Conservation (phyloP, 1,284 basidiomycete species). For the Microbotryomycetes sp. region DNA sequence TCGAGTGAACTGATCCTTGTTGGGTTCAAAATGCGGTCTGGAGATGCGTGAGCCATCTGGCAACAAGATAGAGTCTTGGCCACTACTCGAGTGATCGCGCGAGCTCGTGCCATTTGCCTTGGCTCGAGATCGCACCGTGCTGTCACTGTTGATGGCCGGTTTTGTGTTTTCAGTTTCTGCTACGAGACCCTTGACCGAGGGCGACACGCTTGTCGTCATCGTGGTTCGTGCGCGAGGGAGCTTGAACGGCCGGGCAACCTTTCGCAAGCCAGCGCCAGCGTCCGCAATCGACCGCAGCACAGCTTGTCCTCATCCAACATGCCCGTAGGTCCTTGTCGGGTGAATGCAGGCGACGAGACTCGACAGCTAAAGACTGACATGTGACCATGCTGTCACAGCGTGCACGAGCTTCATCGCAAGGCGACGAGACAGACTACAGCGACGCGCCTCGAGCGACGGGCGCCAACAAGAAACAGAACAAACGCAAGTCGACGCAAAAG, state of each 20-base stretch:
- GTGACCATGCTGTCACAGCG: not conserved
- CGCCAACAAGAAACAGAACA: not conserved
- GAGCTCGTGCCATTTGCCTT: not conserved
- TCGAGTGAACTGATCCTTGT: constrained; percentile 10
- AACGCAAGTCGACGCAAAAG: not conserved
- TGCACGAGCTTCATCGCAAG: not conserved
- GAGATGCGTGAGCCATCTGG: constrained; percentile 11
- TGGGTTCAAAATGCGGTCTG: constrained; percentile 16
- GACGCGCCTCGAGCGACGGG: not conserved
- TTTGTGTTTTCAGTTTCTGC: not conserved
- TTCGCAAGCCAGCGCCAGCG: no score
- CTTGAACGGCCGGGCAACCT: no score
- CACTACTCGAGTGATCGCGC: not conserved
- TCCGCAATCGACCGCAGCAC: no score
- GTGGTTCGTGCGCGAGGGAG: no score
- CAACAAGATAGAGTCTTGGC: constrained; percentile 7
- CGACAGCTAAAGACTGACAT: not conserved
- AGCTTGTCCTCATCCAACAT: no score
- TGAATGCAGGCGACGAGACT: no score
- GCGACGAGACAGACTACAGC: not conserved
- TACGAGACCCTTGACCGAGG: not conserved
- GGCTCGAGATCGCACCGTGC: not conserved
- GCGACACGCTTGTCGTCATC: not conserved
- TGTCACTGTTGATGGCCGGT: not conserved
- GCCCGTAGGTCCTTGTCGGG: no score